A percentile compares a stretch with the other conserved stretches of the same genome.
Conservation (phyloP, 1,284 basidiomycete species). For the Amylostereum chailletii region DNA sequence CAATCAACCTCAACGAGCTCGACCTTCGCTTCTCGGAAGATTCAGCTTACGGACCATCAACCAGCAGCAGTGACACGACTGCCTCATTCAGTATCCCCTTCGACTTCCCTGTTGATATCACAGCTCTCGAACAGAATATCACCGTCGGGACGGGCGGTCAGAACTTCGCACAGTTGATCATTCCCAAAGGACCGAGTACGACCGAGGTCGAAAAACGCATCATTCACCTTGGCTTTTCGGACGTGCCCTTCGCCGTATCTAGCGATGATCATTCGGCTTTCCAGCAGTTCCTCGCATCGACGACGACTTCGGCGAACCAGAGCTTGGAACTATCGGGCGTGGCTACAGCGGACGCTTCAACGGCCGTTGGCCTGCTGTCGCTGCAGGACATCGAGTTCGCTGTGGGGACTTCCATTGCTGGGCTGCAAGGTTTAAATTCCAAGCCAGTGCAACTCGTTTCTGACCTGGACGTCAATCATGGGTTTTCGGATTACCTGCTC, state of each 20-base stretch:
- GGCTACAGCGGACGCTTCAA: constrained; percentile 54
- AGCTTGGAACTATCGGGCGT: constrained; percentile 50
- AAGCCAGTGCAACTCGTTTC: constrained; percentile 46
- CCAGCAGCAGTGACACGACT: constrained; percentile 52
- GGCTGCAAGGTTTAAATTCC: constrained; percentile 60
- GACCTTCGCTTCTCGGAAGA: constrained; percentile 50
- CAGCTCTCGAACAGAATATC: constrained; percentile 53
- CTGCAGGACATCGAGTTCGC: constrained; percentile 55
- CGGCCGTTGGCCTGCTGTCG: constrained; percentile 65
- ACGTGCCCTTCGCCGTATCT: constrained; percentile 55
- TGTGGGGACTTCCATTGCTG: constrained; percentile 53
- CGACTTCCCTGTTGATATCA: constrained; percentile 63
- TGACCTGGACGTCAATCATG: constrained; percentile 63
- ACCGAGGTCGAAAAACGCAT: constrained; percentile 60
- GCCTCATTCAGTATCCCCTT: constrained; percentile 67
- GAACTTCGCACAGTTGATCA: constrained; percentile 52
- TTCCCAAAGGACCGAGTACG: constrained; percentile 50
- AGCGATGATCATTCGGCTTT: constrained; percentile 46
- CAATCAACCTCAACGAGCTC: constrained; percentile 57
- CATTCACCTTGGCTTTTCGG: constrained; percentile 53
- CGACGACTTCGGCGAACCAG: constrained; percentile 42
- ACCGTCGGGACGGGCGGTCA: constrained; percentile 45
- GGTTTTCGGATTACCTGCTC: constrained; percentile 59
- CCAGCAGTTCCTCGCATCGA: constrained; percentile 59
- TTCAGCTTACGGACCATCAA: constrained; percentile 48